These are phyloP conservation scores for Cylindrotheca fusiformis DNA, from an alignment of 108 stramenopile genomes.

Conservation along the genomic window DNA sequence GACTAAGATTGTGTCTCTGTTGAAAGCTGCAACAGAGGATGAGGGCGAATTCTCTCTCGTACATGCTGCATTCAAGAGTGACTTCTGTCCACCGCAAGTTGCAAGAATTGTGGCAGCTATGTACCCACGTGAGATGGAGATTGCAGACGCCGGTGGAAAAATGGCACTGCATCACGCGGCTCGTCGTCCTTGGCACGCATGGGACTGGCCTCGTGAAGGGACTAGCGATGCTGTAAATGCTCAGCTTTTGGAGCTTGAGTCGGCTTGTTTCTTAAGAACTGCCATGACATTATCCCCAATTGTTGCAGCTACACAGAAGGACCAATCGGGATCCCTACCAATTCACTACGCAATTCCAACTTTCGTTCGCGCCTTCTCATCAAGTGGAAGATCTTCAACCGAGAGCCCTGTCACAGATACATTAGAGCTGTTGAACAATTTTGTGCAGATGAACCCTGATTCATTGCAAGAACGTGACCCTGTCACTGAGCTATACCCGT, in stretches of 20 bases:
- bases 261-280: conserved; percentile 37
- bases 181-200: conserved; percentile 41
- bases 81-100: conserved; percentile 57
- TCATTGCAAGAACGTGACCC: conserved; percentile 54
- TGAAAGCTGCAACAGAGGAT: conserved; percentile 23
- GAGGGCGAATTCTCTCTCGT: conserved; percentile 36
- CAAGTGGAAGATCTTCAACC: conserved; percentile 35
- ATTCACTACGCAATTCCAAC: conserved; percentile 67
- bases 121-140: conserved; percentile 48
- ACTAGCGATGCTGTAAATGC: conserved; percentile 25
- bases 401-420: conserved; percentile 33
- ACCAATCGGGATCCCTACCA: conserved; percentile 44
- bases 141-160: conserved; percentile 39
- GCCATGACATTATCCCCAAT: conserved; percentile 47
- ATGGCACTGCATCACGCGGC: conserved; percentile 68
- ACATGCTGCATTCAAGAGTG: conserved; percentile 46
- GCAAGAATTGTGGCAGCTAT: conserved; percentile 45
- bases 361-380: conserved; percentile 43
- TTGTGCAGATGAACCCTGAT: conserved; percentile 49
- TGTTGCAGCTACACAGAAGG: conserved; percentile 28
- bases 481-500: conserved; percentile 53
- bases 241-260: conserved; percentile 41
- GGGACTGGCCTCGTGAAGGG: conserved; percentile 48
- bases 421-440: conserved; percentile 31
- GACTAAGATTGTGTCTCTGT: conserved; percentile 51